Conservation (phyloP, 2,329 filamentous ascomycete species). For the Aspergillus phoenicis region DNA sequence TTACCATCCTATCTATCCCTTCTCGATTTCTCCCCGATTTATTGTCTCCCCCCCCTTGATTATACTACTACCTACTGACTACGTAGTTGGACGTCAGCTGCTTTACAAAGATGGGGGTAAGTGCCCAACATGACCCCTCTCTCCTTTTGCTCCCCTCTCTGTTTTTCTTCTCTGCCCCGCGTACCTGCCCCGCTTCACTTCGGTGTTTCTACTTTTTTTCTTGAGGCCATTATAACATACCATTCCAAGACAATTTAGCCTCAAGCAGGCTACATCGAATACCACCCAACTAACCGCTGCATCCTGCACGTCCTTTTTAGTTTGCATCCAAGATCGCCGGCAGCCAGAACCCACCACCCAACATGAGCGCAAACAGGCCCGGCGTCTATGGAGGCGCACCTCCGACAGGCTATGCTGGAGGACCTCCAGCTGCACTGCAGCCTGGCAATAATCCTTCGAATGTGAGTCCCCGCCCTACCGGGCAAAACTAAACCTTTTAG, state of each 20-base stretch:
- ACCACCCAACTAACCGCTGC: conserved; percentile 17
- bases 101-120: neutral
- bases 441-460: conserved; percentile 24
- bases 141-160: neutral
- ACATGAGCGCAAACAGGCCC: conserved; percentile 21
- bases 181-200: conserved; percentile 8
- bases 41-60: neutral
- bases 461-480: conserved; percentile 48
- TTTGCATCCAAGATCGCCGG: conserved; percentile 46
- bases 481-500: conserved; percentile 9
- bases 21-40: neutral
- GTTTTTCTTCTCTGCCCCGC: conserved; percentile 9
- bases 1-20: neutral
- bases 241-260: neutral
- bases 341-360: conserved; percentile 31
- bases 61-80: neutral
- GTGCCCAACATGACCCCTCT: neutral
- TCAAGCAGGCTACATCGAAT: neutral
- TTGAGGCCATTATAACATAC: neutral
- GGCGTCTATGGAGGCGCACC: conserved; percentile 39
- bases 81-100: neutral
- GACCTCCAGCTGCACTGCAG: conserved; percentile 40
- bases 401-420: conserved; percentile 42
- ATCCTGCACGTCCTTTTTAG: conserved; percentile 25
- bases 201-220: neutral